Base-by-base conservation (phyloP, 2,329 filamentous ascomycete genomes). In the Nemania diffusa region DNA sequence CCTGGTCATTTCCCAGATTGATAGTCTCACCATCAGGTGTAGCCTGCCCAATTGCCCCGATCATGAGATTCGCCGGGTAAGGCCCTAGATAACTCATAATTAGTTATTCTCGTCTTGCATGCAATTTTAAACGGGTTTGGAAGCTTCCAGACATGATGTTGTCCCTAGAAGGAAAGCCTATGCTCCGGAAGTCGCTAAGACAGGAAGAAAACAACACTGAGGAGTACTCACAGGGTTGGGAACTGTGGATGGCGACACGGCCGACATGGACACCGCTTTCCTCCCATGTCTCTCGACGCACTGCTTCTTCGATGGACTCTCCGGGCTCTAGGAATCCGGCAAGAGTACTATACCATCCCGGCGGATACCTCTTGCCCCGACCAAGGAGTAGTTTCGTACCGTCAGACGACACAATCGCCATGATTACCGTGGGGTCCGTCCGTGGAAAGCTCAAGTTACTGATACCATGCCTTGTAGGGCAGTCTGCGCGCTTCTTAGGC, bases 351-450 rank as follows among this genome's bases (percentile, higher is more conserved):
- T 95, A 97, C 92, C 92, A 97, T 78, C 92, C 78, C 1, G 87
- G 84, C 0, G 96, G 96, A 86, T 91, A 99, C 60, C 92, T 87
- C 80, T 92, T 92, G 76, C 92, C 89, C 15, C 96, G 90, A 42
- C 96, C 96, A 0, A 99, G 90, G 7, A 99, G 87, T 44, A 97
- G 82, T 68, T 89, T 88, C 71, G 90, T 87, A 57, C 91, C 91
- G 73, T 97, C 92, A 57, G 90, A 85, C 60, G 92, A 97, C 34
- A 98, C 88, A 11, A 97, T 91, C 0, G 94, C 95, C 81, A 97
- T 94, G 81, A 99, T 99, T 78, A 98, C 94, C 29, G 93, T 97
- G 0, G 94, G 94, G 74, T 97, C 94, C 1, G 95, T 97, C 57
- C 94, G 89, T 2, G 95, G 95, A 84, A 97, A 98, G 76, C 87